phyloP scores from a whole-genome alignment of 345 rosid genomes.

The Mallotus nudiflorus region DNA sequence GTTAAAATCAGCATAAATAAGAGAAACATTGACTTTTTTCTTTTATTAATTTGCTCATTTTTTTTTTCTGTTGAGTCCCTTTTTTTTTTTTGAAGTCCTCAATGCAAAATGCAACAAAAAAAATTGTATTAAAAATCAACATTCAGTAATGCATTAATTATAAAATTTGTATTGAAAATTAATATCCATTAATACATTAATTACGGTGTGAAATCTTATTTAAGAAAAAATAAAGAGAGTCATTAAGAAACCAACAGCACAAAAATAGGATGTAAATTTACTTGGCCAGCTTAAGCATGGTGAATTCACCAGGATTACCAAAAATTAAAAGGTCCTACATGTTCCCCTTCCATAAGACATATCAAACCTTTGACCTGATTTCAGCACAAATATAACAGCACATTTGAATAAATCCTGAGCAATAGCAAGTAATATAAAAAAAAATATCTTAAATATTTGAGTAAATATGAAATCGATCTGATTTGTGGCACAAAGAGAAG shows the following conservation, averaged over 20 bases:
- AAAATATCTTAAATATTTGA: not conserved
- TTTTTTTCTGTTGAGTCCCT: too few relatives aligned
- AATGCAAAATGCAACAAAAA: too few relatives aligned
- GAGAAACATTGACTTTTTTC: too few relatives aligned
- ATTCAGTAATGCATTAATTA: too few relatives aligned
- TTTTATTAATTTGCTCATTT: too few relatives aligned
- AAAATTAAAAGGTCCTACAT: slow-evolving; percentile 93
- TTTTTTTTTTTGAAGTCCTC: too few relatives aligned
- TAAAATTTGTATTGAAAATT: too few relatives aligned
- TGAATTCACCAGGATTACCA: slow-evolving; percentile 99
- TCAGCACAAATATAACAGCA: not conserved
- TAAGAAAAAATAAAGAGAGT: not conserved
- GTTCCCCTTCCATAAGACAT: slow-evolving; percentile 95
- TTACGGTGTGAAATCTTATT: too few relatives aligned
- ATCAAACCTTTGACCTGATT: slow-evolving; percentile 85
- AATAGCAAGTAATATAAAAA: not conserved
- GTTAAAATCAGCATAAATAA: too few relatives aligned
- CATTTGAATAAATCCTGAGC: not conserved
- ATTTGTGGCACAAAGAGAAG: not conserved
- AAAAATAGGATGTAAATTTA: slow-evolving; percentile 25
- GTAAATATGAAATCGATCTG: not conserved
- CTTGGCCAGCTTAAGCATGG: slow-evolving; percentile 98
- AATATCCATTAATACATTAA: too few relatives aligned
- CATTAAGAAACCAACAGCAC: not conserved
- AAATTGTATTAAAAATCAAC: too few relatives aligned